Percentiles rank a stretch among this genome's conserved stretches.
Conservation (phyloP, 2,329 filamentous ascomycete species). For the Aspergillus tamarii region DNA sequence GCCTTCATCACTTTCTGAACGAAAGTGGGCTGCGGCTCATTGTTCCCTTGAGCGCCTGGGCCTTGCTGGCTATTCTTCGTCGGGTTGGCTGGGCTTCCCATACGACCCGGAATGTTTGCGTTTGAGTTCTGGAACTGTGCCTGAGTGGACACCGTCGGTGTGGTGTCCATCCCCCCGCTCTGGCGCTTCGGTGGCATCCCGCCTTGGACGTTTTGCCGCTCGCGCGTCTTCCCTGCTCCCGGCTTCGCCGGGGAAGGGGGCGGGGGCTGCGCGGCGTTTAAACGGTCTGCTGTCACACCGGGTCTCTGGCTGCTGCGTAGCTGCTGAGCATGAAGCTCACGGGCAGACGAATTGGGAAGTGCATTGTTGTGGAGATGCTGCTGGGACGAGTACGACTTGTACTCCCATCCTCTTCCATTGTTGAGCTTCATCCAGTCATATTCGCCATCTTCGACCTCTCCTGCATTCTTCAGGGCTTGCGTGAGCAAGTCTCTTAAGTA, state of each 20-base stretch:
- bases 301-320: conserved; percentile 63
- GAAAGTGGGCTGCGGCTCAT: conserved; percentile 75
- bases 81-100: conserved; percentile 60
- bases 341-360: conserved; percentile 78
- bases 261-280: conserved; percentile 91
- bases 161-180: conserved; percentile 69
- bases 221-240: conserved; percentile 70
- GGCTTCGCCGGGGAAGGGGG: conserved; percentile 82
- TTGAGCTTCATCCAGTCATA: conserved; percentile 99
- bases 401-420: conserved; percentile 91
- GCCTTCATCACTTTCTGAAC: conserved; percentile 92
- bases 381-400: conserved; percentile 69
- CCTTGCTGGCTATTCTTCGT: conserved; percentile 61
- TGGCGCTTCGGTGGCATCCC: conserved; percentile 74
- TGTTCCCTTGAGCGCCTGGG: conserved; percentile 58
- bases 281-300: conserved; percentile 79
- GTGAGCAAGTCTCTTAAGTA: conserved; percentile 96
- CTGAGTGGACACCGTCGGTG: conserved; percentile 87
- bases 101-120: conserved; percentile 73
- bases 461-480: conserved; percentile 89
- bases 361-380: conserved; percentile 77
- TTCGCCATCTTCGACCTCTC: conserved; percentile 94
- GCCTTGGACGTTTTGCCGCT: conserved; percentile 76
- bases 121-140: conserved; percentile 97
- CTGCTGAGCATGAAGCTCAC: conserved; percentile 74